Conservation (phyloP, 805 yeast genomes). For the Ogataea henricii region DNA sequence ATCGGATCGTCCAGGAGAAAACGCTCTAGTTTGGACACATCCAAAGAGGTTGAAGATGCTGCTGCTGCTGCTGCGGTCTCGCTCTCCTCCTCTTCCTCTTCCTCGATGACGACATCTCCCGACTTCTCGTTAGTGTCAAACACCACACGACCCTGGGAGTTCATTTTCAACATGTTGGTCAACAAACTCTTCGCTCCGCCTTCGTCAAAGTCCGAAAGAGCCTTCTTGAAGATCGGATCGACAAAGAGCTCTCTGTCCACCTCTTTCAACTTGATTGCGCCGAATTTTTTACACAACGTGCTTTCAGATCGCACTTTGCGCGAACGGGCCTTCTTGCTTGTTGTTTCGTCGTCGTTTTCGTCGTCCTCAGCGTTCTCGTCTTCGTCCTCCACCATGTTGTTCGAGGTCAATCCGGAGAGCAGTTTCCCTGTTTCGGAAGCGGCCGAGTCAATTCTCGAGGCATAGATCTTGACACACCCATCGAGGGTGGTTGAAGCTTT, state of each 20-base stretch:
- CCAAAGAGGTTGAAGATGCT: not conserved
- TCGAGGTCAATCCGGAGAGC: slow-evolving; percentile 47
- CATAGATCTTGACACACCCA: slow-evolving; percentile 91
- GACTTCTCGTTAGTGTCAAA: slow-evolving; percentile 46
- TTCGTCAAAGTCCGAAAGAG: slow-evolving; percentile 59
- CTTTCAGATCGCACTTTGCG: slow-evolving; percentile 19
- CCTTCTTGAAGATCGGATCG: slow-evolving; percentile 59
- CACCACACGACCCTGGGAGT: slow-evolving; percentile 47
- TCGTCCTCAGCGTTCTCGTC: slow-evolving; percentile 28
- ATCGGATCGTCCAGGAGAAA: slow-evolving; percentile 27
- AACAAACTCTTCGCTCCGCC: slow-evolving; percentile 61
- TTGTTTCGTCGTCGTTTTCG: slow-evolving; percentile 22
- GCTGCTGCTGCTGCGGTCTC: not conserved
- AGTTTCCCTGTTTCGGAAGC: slow-evolving; percentile 87
- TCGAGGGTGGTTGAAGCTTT: slow-evolving; percentile 89
- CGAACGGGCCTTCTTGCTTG: slow-evolving; percentile 19
- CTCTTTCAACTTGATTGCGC: slow-evolving; percentile 43
- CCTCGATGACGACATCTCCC: slow-evolving; percentile 15
- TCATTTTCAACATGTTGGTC: slow-evolving; percentile 50
- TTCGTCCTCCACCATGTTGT: slow-evolving; percentile 27
- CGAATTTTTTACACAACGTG: slow-evolving; percentile 44
- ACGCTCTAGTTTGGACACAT: slow-evolving; percentile 13
- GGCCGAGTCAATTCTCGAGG: slow-evolving; percentile 88
- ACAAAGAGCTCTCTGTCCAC: slow-evolving; percentile 51
- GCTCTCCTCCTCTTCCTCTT: slow-evolving; percentile 10